Conservation (phyloP, 768 basidiomycete genomes). For the Calocybe indica region DNA sequence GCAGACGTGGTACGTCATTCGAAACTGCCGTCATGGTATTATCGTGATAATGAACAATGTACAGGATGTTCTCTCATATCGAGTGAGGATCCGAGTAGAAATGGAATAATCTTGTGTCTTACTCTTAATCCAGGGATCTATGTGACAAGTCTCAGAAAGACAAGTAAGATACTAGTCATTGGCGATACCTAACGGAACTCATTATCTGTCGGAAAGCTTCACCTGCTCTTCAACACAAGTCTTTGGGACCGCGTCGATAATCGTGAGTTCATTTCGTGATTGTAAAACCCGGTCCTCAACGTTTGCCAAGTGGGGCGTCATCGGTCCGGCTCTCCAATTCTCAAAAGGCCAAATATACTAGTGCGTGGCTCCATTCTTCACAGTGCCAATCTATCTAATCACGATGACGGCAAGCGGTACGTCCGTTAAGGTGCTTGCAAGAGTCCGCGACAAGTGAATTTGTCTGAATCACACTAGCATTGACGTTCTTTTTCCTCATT, state of each 20-base stretch:
- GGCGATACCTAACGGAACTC: neutral
- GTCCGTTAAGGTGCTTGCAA: no score
- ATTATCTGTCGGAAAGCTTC: constrained; percentile 28
- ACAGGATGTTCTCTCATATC: constrained; percentile 58
- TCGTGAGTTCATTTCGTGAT: constrained; percentile 35
- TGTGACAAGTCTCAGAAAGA: constrained; percentile 40
- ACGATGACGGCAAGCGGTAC: constrained; percentile 13
- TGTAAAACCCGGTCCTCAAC: constrained; percentile 3
- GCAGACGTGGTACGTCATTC: constrained; percentile 45
- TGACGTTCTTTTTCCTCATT: constrained; percentile 68
- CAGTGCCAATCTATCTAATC: neutral
- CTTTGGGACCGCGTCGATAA: constrained; percentile 46
- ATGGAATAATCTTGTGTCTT: neutral
- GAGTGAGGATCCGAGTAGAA: constrained; percentile 28
- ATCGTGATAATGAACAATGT: neutral
- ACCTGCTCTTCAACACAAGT: constrained; percentile 48
- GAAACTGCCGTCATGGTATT: neutral
- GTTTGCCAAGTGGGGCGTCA: constrained; percentile 48
- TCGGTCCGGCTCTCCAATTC: constrained; percentile 59
- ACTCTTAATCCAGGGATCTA: constrained; percentile 30
- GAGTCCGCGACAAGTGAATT: neutral
- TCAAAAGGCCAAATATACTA: constrained; percentile 52
- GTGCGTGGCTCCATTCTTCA: constrained; percentile 27
- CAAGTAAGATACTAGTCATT: constrained; percentile 18
- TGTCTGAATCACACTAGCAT: constrained; percentile 21